A percentile compares a stretch with the other conserved stretches of the same genome.
phyloP scores from a whole-genome alignment of 2,329 filamentous ascomycete species.

The Cercospora citrullina region DNA sequence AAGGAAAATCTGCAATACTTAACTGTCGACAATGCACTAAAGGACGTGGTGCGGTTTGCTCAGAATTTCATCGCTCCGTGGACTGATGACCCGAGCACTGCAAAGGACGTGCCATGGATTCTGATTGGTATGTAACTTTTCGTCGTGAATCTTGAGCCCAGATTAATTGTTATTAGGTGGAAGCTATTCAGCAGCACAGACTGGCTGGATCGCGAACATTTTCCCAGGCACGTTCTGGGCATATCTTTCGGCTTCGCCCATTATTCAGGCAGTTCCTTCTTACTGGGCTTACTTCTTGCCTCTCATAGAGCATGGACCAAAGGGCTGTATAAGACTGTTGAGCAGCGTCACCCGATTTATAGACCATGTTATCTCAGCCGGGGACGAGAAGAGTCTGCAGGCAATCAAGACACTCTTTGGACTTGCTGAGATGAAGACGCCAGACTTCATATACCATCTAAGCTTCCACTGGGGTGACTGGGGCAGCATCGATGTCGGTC shows the following conservation, averaged over 20 bases:
- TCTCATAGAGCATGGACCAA: not conserved
- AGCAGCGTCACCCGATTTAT: not conserved
- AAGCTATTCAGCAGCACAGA: not conserved
- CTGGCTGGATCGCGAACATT: not conserved
- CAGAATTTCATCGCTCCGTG: not conserved
- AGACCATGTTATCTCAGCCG: not conserved
- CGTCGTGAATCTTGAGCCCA: no score
- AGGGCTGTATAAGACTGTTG: not conserved
- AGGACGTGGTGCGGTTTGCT: conserved; percentile 48
- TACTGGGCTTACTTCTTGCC: not conserved
- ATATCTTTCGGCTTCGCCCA: not conserved
- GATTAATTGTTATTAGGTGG: not conserved
- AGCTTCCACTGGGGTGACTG: not conserved
- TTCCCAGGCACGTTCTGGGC: not conserved
- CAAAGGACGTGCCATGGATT: not conserved
- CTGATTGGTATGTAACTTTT: not conserved
- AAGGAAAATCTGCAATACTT: conserved; percentile 56
- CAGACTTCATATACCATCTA: not conserved
- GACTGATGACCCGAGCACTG: not conserved
- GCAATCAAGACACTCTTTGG: not conserved
- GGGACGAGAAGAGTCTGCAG: not conserved
- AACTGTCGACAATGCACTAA: conserved; percentile 55
- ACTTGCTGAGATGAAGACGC: not conserved
- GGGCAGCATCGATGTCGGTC: not conserved
- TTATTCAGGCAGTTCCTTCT: not conserved